These are phyloP conservation scores for Salvia rosmarinus DNA, from an alignment of 257 asterid species.

Conservation along the genomic window DNA sequence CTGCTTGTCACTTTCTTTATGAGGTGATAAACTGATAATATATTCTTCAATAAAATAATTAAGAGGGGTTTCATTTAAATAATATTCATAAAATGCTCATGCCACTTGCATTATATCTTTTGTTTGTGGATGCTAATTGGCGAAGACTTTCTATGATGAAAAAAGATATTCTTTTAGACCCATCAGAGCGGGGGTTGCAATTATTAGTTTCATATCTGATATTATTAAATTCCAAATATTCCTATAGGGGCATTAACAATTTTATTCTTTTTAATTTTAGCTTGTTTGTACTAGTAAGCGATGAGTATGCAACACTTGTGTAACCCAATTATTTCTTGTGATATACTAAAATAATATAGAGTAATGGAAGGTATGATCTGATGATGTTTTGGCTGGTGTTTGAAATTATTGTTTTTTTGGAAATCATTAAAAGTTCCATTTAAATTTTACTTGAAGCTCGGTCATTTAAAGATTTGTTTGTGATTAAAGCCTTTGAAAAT, in stretches of 20 bases:
- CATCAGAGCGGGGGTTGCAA: slow-evolving; percentile 34
- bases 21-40: slow-evolving; percentile 21
- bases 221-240: slow-evolving; percentile 12
- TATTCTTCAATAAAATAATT: slow-evolving; percentile 25
- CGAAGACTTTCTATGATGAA: slow-evolving; percentile 34
- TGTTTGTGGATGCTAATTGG: slow-evolving; percentile 31
- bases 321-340: slow-evolving; percentile 1
- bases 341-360: background rate
- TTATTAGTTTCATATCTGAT: slow-evolving; percentile 31
- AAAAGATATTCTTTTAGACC: slow-evolving; percentile 26
- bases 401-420: no score
- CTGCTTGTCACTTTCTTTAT: slow-evolving; percentile 42
- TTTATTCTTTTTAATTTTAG: background rate
- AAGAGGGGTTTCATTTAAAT: slow-evolving; percentile 22
- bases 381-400: no score
- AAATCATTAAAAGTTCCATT: no score
- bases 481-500: no score
- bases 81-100: slow-evolving; percentile 15
- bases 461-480: no score
- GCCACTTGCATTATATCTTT: slow-evolving; percentile 30
- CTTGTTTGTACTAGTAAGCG: background rate
- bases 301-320: slow-evolving; percentile 19
- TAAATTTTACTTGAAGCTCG: no score
- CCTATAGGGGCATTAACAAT: background rate
- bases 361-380: background rate